Base-by-base conservation (phyloP, 108 stramenopile species). In the Stephanodiscus minutulus region DNA sequence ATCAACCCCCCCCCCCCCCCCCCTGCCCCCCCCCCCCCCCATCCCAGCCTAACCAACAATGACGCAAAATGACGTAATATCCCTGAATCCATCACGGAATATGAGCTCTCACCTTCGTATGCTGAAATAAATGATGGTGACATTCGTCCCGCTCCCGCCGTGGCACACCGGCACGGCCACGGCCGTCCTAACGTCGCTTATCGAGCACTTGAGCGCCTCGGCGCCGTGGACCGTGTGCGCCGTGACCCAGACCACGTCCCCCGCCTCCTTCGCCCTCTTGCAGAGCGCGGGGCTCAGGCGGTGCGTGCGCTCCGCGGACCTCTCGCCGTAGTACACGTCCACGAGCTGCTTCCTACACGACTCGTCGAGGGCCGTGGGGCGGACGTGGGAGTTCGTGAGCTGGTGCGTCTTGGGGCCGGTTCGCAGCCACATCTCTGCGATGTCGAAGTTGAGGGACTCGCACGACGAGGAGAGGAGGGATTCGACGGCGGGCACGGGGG, bases 401-500 rank as follows among this genome's bases (percentile, higher is more conserved):
- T 96, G 95, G 70, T 96, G 95, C 9, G 91, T 93, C 62, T 96
- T 96, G 70, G 85, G 88, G 10, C 95, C 95, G n/a, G 92, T 96
- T 21, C 95, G 87, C 20, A 96, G 82, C 95, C 95, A 96, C 87
- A 96, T 88, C 86, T 96, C 95, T 57, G 95, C 92, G 84, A 96
- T 96, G 66, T 96, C 92, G 81, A 96, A 96, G 46, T 88, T 88
- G 77, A 91, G 85, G 35, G 85, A 79, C 56, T 91, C 90, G 76
- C 94, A 96, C 21, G 81, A 58, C 28, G 91, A 86, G 29, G 89
- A 76, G 15, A 93, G 77, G 22, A 91, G 82, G 11, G 92, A 71
- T 78, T 95, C 91, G 29, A 92, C 87, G 5, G 80, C 47, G 8
- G 79, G 62, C 10, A 80, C 79, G 21, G 90, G 84, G 47, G 75